These are phyloP conservation scores for Exophiala bonariae DNA, from an alignment of 2,329 filamentous ascomycete genomes.

Conservation along the genomic window DNA sequence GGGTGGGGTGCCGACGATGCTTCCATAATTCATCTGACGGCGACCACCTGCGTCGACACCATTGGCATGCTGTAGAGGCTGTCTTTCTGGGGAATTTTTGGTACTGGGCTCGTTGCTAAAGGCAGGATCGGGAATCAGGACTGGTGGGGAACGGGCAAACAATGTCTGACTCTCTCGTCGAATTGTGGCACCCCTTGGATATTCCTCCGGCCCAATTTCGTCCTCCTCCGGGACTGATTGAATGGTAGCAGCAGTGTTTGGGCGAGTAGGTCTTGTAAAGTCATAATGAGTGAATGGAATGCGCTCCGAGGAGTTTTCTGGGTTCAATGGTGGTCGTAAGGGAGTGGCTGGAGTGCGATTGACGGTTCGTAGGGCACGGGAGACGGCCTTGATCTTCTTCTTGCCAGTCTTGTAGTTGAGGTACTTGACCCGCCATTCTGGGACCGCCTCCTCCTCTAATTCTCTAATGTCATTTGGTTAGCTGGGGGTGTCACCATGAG, in stretches of 20 bases:
- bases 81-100: conserved; percentile 16
- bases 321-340: conserved; percentile 19
- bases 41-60: background rate
- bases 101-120: conserved; percentile 22
- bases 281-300: conserved; percentile 29
- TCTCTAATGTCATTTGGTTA: conserved; percentile 52
- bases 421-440: conserved; percentile 94
- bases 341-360: conserved; percentile 49
- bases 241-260: conserved; percentile 8
- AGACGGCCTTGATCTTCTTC: conserved; percentile 85
- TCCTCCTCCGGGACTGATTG: conserved; percentile 16
- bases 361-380: conserved; percentile 65
- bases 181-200: conserved; percentile 17
- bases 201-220: conserved; percentile 5
- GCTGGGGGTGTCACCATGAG: conserved; percentile 21
- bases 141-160: conserved; percentile 35
- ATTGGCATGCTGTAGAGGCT: conserved; percentile 10
- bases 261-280: conserved; percentile 18
- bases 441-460: conserved; percentile 82
- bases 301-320: conserved; percentile 14
- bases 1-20: conserved; percentile 57
- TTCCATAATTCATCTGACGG: conserved; percentile 58
- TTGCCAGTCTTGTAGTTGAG: conserved; percentile 93
- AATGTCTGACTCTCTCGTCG: conserved; percentile 28
- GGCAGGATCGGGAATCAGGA: conserved; percentile 39